A percentile compares a stretch with the other conserved stretches of the same genome.
Conservation (phyloP, 306 rosid genomes). For the Cucurbita pepo region DNA sequence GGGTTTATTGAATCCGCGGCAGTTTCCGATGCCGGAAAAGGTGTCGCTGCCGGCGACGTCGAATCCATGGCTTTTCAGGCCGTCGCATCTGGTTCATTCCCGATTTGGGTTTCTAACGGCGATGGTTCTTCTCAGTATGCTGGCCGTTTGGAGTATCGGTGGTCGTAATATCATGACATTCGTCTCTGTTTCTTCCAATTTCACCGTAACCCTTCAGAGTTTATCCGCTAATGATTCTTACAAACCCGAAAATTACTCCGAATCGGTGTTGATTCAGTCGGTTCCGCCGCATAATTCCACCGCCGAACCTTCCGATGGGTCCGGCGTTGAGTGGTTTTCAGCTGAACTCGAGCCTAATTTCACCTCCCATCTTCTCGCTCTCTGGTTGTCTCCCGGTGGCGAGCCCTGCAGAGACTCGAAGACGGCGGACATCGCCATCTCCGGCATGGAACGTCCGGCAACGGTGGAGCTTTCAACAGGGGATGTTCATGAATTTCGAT, state of each 20-base stretch:
- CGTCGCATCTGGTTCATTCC: constrained; percentile 38
- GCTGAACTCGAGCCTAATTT: constrained; percentile 43
- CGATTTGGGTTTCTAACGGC: constrained; percentile 42
- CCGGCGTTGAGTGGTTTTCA: constrained; percentile 31
- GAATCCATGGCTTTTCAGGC: constrained; percentile 22
- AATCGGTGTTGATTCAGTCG: constrained; percentile 8
- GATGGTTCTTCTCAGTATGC: constrained; percentile 37
- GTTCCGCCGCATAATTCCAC: constrained; percentile 14
- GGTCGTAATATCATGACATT: constrained; percentile 33
- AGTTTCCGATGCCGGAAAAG: constrained; percentile 51
- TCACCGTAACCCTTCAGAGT: constrained; percentile 18
- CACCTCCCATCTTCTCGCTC: constrained; percentile 45
- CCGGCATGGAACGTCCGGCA: constrained; percentile 35
- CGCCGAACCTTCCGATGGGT: constrained; percentile 2
- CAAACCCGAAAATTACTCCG: constrained; percentile 9
- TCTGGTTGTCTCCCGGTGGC: constrained; percentile 61
- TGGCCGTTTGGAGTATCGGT: constrained; percentile 57
- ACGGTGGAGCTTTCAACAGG: constrained; percentile 50
- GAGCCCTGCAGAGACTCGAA: constrained; percentile 53
- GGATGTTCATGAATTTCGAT: constrained; percentile 48
- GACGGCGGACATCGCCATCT: constrained; percentile 40
- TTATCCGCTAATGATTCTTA: constrained; percentile 2
- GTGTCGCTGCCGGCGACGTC: constrained; percentile 13
- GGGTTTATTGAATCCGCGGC: background rate
- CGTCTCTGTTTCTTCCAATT: constrained; percentile 16